Conservation (phyloP, 2,329 filamentous ascomycete genomes). For the Aspergillus sp. region DNA sequence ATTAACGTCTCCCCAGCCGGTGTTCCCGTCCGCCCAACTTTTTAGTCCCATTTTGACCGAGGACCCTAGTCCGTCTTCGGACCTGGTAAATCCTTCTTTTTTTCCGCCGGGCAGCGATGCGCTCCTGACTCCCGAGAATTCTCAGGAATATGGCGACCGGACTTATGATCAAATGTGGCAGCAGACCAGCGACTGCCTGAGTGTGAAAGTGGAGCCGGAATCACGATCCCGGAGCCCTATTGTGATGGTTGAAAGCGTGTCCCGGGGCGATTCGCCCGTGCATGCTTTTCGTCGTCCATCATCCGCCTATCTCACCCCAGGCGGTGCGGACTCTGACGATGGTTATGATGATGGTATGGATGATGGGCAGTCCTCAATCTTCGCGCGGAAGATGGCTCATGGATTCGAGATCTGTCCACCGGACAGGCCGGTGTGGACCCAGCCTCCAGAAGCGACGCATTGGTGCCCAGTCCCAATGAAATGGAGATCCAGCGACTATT, state of each 20-base stretch:
- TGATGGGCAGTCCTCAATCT: conserved; percentile 15
- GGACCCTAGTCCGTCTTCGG: conserved; percentile 22
- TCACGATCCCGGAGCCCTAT: conserved; percentile 34
- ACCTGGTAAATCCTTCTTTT: conserved; percentile 6
- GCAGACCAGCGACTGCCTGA: conserved; percentile 14
- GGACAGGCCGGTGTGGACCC: conserved; percentile 43
- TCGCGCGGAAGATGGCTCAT: conserved; percentile 41
- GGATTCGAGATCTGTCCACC: conserved; percentile 31
- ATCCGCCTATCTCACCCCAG: conserved; percentile 30
- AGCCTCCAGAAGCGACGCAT: conserved; percentile 35
- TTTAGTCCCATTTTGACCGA: conserved; percentile 26
- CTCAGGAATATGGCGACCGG: conserved; percentile 3
- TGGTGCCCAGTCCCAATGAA: conserved; percentile 44
- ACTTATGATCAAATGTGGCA: conserved; percentile 17
- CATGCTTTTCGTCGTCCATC: conserved; percentile 22
- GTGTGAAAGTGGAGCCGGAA: conserved; percentile 10
- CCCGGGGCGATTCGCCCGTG: conserved; percentile 38
- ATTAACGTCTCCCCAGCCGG: not conserved
- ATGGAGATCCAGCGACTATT: conserved; percentile 39
- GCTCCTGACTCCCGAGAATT: not conserved
- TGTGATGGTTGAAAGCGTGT: conserved; percentile 37
- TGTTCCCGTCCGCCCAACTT: conserved; percentile 18
- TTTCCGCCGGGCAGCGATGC: not conserved
- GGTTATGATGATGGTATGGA: conserved; percentile 19
- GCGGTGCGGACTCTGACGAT: conserved; percentile 20